Percentiles rank a stretch among this genome's conserved stretches.
Evolutionary conservation across 345 rosid genomes (phyloP).

Genomic region (Melaleuca quinquenervia): DNA sequence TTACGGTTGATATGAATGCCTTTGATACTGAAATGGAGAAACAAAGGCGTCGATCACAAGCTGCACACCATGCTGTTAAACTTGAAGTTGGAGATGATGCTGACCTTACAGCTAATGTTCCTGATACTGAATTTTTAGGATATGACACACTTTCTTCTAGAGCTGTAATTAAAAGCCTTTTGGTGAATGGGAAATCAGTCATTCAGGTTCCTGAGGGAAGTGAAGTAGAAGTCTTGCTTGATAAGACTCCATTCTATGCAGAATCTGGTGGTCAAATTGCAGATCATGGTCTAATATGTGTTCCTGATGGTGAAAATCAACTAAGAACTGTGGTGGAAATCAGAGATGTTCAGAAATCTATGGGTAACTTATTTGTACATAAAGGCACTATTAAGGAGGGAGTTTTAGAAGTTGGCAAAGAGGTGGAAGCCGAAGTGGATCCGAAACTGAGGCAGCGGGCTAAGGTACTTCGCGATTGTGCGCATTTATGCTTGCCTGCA

Average conservation of each 20-base stretch:
- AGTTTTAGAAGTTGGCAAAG: conserved; percentile 73
- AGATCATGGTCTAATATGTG: conserved; percentile 65
- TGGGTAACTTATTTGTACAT: conserved; percentile 65
- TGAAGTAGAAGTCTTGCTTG: conserved; percentile 75
- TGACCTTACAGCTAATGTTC: conserved; percentile 32
- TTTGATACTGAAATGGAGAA: conserved; percentile 80
- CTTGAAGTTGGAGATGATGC: conserved; percentile 54
- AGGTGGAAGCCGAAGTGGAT: conserved; percentile 84
- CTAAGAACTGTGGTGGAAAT: conserved; percentile 62
- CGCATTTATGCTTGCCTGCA: neutral
- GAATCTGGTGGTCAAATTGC: conserved; percentile 97
- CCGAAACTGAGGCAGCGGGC: conserved; percentile 70
- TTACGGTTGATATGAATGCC: conserved; percentile 56
- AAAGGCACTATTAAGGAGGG: conserved; percentile 74
- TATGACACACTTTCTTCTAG: conserved; percentile 60
- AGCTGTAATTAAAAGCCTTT: conserved; percentile 63
- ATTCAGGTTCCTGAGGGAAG: conserved; percentile 72
- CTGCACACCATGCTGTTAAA: conserved; percentile 78
- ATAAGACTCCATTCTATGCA: conserved; percentile 90
- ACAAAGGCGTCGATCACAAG: conserved; percentile 83
- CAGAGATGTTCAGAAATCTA: conserved; percentile 75
- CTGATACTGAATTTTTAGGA: conserved; percentile 78
- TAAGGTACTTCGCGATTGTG: conserved; percentile 31
- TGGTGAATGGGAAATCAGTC: conserved; percentile 75
- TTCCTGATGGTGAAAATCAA: conserved; percentile 34